These are phyloP conservation scores for Candida germanica DNA, from an alignment of 805 yeast species.

Conservation along the genomic window DNA sequence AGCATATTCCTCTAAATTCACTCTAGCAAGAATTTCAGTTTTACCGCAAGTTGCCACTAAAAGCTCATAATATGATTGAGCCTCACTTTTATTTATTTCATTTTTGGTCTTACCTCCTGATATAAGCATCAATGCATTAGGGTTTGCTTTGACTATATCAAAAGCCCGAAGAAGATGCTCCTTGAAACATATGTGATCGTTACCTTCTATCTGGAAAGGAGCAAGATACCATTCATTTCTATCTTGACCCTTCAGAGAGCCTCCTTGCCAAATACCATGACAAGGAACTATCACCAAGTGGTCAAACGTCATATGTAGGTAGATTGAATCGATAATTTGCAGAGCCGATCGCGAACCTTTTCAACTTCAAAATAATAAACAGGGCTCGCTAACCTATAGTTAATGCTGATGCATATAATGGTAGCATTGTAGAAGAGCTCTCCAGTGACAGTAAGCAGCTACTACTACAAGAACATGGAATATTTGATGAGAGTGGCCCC, in stretches of 20 bases:
- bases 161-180: constrained; percentile 55
- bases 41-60: constrained; percentile 33
- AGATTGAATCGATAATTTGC: neutral
- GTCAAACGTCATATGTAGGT: constrained; percentile 2
- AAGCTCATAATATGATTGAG: constrained; percentile 52
- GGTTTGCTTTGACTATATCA: constrained; percentile 27
- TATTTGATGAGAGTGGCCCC: constrained; percentile 83
- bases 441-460: constrained; percentile 74
- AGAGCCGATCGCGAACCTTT: neutral
- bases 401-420: constrained; percentile 37
- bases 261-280: constrained; percentile 57
- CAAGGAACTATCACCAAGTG: constrained; percentile 43
- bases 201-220: constrained; percentile 63
- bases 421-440: constrained; percentile 58
- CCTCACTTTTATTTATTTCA: constrained; percentile 54
- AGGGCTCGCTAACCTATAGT: too few relatives aligned
- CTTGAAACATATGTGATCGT: constrained; percentile 64
- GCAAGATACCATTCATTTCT: constrained; percentile 64
- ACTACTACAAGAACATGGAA: constrained; percentile 75
- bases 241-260: constrained; percentile 40
- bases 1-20: constrained; percentile 66
- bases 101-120: constrained; percentile 75
- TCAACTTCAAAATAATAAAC: neutral
- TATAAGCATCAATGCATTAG: constrained; percentile 38
- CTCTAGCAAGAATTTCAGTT: constrained; percentile 1